These are phyloP conservation scores for Fusarium musae DNA, from an alignment of 2,329 filamentous ascomycete species.

Conservation along the genomic window DNA sequence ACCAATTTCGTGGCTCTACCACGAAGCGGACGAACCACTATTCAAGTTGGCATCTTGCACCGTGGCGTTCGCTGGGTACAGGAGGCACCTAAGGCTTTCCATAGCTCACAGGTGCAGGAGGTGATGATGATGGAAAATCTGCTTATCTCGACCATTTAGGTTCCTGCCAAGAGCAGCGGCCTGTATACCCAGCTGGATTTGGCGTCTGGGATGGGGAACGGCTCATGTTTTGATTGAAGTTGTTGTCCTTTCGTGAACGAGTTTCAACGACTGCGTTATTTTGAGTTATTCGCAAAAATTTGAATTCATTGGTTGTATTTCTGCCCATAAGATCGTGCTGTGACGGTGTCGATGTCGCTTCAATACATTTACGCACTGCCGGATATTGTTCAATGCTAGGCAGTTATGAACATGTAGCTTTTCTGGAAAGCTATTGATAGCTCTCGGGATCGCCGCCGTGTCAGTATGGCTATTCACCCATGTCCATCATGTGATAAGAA, in stretches of 20 bases:
- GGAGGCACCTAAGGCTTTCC: neutral
- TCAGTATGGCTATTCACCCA: neutral
- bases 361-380: neutral
- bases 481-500: neutral
- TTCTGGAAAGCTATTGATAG: neutral
- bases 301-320: constrained; percentile 15
- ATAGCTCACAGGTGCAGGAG: neutral
- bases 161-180: constrained; percentile 40
- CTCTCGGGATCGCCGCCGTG: neutral
- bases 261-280: constrained; percentile 31
- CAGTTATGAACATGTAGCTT: neutral
- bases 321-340: neutral
- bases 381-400: neutral
- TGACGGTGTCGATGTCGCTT: neutral
- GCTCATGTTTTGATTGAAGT: constrained; percentile 42
- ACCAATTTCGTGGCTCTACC: neutral
- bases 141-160: constrained; percentile 39
- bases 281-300: constrained; percentile 22
- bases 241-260: constrained; percentile 31
- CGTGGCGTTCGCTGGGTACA: neutral
- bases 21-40: neutral
- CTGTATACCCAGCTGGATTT: constrained; percentile 45
- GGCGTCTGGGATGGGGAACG: constrained; percentile 48
- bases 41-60: neutral
- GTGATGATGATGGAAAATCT: constrained; percentile 24